Evolutionary conservation across 192 early-diverging fungal species (phyloP), one percentile per base, ranked within the genome.

Genomic region (Anaeromyces robustus): DNA sequence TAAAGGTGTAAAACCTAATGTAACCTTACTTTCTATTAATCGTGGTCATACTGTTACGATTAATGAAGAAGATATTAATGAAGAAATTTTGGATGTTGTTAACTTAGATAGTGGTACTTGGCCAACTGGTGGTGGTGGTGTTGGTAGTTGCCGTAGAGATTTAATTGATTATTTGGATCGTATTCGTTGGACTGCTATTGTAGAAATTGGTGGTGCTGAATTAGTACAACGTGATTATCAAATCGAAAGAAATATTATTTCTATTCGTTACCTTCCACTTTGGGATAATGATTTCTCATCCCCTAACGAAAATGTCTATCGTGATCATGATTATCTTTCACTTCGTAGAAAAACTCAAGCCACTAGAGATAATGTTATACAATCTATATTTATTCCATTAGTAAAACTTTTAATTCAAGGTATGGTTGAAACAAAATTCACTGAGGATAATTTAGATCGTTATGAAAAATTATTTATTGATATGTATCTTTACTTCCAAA

Each of bases 91-190:
- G 3, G 41, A 86, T 29, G 86, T 84, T 29, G 83, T 88, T 22
- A 85, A 84, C 77, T 77, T 86, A 5, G 86, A 87, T 79, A 83
- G 81, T 78, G 86, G 86, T 29, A 87, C 86, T 0, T 87, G 86
- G 86, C 86, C 86, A 19, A 87, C 86, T 28, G 86, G 86, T 29
- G 86, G 86, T 29, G 86, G 86, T 43, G 86, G 86, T 37, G 86
- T 87, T 22, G 86, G 86, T 28, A 84, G 82, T 31, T 87, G 86
- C 78, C 81, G 86, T 31, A 80, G 86, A 18, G 86, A 87, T 84
- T 52, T 87, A 34, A 85, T 87, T 82, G 84, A 87, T 32, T 81
- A 81, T 29, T 52, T 87, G 2, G 30, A 82, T 17, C 30, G 84
- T 30, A 81, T 87, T 39, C 86, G 86, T 34, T 87, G 86, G 86